A percentile compares a stretch with the other conserved stretches of the same genome.
Evolutionary conservation across 2,329 filamentous ascomycete species (phyloP).

Genomic region (Phyllosticta citriasiana): DNA sequence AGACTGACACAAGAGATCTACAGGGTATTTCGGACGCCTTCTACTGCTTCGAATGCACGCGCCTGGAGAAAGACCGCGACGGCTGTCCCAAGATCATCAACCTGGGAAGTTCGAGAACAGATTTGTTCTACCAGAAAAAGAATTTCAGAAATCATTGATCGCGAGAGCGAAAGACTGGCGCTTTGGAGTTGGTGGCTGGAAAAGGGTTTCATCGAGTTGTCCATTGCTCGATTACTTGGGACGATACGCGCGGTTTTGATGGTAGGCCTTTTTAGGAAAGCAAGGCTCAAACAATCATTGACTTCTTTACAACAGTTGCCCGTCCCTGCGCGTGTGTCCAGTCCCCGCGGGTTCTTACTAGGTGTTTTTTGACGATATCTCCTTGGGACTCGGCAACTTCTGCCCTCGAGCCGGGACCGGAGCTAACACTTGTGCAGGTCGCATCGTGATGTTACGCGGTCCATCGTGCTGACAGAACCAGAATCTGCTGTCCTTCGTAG

Average conservation of each 20-base stretch:
- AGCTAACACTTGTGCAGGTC: not conserved
- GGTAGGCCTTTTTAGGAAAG: not conserved
- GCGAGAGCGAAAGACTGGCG: not conserved
- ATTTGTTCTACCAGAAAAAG: constrained; percentile 74
- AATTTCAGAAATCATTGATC: constrained; percentile 49
- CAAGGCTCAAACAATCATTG: not conserved
- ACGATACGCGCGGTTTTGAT: not conserved
- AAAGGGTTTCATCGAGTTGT: not conserved
- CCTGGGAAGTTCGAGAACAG: constrained; percentile 86
- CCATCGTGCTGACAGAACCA: too few relatives aligned
- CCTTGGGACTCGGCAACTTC: not conserved
- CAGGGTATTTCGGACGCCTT: constrained; percentile 94
- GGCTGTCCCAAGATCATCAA: constrained; percentile 99
- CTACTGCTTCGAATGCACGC: constrained; percentile 98
- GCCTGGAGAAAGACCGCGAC: constrained; percentile 92
- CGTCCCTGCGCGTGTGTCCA: not conserved
- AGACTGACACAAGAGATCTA: not conserved
- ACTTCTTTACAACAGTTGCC: not conserved
- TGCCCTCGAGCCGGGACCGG: not conserved
- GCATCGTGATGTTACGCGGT: too few relatives aligned
- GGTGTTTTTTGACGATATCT: not conserved
- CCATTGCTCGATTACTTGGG: not conserved
- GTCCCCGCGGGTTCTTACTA: not conserved
- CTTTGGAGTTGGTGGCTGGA: not conserved
- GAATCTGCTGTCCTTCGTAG: too few relatives aligned